Evolutionary conservation across 192 early-diverging fungal species (phyloP).

Genomic region (Gamsiella multidivaricata): DNA sequence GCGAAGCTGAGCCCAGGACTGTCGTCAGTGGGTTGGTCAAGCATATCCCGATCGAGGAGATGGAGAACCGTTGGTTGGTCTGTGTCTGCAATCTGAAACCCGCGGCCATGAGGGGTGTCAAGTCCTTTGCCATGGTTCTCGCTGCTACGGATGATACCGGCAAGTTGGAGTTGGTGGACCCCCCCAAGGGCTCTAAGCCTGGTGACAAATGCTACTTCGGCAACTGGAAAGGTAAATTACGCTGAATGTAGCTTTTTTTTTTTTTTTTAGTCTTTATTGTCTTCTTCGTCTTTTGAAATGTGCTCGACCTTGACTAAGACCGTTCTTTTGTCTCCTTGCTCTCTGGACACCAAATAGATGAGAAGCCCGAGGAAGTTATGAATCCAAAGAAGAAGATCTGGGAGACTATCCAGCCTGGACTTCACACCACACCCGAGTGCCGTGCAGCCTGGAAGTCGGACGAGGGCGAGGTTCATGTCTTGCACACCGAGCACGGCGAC

Average conservation of each 20-base stretch:
- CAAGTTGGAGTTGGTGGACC: slow-evolving; percentile 92
- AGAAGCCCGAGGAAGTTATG: slow-evolving; percentile 84
- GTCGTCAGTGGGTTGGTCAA: slow-evolving; percentile 95
- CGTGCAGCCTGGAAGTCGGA: slow-evolving; percentile 73
- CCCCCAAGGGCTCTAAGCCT: slow-evolving; percentile 85
- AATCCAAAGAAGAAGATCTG: slow-evolving; percentile 99
- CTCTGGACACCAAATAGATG: slow-evolving; percentile 37
- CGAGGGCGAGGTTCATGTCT: slow-evolving; percentile 59
- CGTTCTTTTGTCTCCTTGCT: no score
- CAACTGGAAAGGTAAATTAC: slow-evolving; percentile 76
- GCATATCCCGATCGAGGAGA: slow-evolving; percentile 90
- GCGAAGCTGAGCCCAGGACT: slow-evolving; percentile 85
- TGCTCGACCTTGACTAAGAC: no score
- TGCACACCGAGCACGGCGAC: slow-evolving; percentile 57
- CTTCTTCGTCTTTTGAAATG: no score
- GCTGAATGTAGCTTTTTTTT: not conserved
- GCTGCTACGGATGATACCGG: slow-evolving; percentile 89
- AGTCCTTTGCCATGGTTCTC: slow-evolving; percentile 96
- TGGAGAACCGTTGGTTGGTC: slow-evolving; percentile 76
- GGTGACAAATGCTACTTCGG: slow-evolving; percentile 94
- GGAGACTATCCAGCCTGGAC: slow-evolving; percentile 94
- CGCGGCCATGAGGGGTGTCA: slow-evolving; percentile 92
- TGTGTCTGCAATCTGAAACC: slow-evolving; percentile 97
- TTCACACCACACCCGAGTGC: slow-evolving; percentile 76
- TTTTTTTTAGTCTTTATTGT: no score